These are phyloP conservation scores for Chrysosporium keratinophilum DNA, from an alignment of 2,329 filamentous ascomycete genomes.

Conservation along the genomic window DNA sequence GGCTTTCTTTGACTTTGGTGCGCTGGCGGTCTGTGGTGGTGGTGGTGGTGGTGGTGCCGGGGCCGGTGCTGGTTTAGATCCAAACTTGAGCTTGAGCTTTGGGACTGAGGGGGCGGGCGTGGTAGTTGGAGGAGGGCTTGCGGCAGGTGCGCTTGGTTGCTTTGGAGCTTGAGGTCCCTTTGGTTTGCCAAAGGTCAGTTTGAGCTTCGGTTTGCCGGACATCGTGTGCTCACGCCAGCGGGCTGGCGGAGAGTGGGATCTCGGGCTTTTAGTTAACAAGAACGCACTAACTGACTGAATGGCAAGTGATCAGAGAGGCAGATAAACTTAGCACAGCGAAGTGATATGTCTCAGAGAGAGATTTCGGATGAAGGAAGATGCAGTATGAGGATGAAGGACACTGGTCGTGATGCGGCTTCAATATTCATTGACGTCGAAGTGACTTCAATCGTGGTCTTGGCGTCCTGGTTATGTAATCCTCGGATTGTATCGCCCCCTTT, in stretches of 20 bases:
- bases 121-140: constrained; percentile 17
- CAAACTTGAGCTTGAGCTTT: constrained; percentile 36
- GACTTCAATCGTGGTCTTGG: too few relatives aligned
- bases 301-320: too few relatives aligned
- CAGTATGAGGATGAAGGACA: too few relatives aligned
- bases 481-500: too few relatives aligned
- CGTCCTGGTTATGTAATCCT: too few relatives aligned
- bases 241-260: neutral
- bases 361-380: too few relatives aligned
- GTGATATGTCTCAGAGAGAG: too few relatives aligned
- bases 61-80: constrained; percentile 19
- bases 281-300: too few relatives aligned
- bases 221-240: neutral
- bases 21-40: constrained; percentile 19
- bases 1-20: constrained; percentile 17
- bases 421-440: too few relatives aligned
- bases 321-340: too few relatives aligned
- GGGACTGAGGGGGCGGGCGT: constrained; percentile 21
- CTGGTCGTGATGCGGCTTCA: too few relatives aligned
- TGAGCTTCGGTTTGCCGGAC: constrained; percentile 30
- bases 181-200: constrained; percentile 35
- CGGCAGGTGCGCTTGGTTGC: constrained; percentile 18
- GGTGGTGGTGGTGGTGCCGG: constrained; percentile 16
- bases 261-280: too few relatives aligned
- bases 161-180: constrained; percentile 23